Conservation (phyloP, 805 yeast genomes). For the Suhomyces sp. region DNA sequence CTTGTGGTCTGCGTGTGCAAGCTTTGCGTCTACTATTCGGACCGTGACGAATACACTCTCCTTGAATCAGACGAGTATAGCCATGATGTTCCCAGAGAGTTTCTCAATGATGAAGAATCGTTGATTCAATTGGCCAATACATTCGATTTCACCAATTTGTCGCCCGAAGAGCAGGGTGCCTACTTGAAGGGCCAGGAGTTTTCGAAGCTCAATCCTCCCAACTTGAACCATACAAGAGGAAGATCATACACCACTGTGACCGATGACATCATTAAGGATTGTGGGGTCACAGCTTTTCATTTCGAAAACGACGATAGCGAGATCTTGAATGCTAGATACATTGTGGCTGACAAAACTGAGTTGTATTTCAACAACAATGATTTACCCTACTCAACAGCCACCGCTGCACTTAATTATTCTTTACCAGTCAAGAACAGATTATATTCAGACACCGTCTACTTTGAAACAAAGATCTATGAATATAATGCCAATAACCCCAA, state of each 20-base stretch:
- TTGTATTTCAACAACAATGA: constrained; percentile 37
- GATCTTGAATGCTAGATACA: constrained; percentile 30
- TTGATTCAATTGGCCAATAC: constrained; percentile 35
- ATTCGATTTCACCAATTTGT: constrained; percentile 33
- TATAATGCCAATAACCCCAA: constrained; percentile 28
- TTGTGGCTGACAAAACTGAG: constrained; percentile 42
- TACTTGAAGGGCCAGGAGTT: constrained; percentile 39
- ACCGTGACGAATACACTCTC: constrained; percentile 5
- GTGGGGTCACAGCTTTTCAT: constrained; percentile 41
- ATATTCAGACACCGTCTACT: constrained; percentile 51
- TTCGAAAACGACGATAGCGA: constrained; percentile 35
- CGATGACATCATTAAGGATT: constrained; percentile 21
- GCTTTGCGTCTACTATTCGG: neutral
- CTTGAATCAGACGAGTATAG: constrained; percentile 2
- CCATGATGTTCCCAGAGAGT: constrained; percentile 37
- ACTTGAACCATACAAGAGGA: constrained; percentile 32
- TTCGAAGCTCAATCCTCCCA: constrained; percentile 30
- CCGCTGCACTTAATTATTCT: constrained; percentile 39
- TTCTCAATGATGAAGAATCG: constrained; percentile 41
- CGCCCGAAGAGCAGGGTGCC: constrained; percentile 42
- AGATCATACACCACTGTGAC: constrained; percentile 26
- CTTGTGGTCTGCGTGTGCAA: constrained; percentile 1
- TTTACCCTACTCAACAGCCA: constrained; percentile 38
- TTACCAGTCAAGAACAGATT: constrained; percentile 36
- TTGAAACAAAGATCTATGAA: constrained; percentile 51